Base-by-base conservation (phyloP, 495 filamentous ascomycete species). In the Rhypophila decipiens region DNA sequence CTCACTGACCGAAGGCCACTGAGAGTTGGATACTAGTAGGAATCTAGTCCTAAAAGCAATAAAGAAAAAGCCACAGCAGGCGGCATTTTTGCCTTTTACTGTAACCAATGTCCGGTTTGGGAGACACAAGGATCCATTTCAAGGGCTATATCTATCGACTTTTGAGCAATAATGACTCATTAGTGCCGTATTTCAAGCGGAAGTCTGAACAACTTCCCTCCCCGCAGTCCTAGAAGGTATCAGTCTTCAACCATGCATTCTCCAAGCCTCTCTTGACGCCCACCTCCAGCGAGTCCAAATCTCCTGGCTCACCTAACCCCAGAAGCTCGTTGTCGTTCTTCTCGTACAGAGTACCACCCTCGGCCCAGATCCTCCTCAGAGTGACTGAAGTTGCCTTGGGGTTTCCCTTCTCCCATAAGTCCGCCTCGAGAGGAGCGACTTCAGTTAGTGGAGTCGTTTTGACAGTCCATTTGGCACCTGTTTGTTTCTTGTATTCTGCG, bases 321-420 rank as follows among this genome's bases (percentile, higher is more conserved):
- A 88, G 69, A 20, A 71, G 44, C 9, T 67, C 73, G 56, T 88
- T 87, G 52, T 85, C 84, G 17, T 80, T 74, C 64, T 79, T 70
- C 8, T 73, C 72, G 59, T 88, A 87, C 45, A 87, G 56, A 1
- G 85, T 87, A 1, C 84, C 79, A 0, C 85, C 85, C 56, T 85
- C 78, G 0, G 77, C 75, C 84, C 84, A 87, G 37, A 87, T 87
- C 20, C 84, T 69, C 41, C 78, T 64, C 53, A 87, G 65, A 0
- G 85, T 85, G 31, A 72, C 62, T 1, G 58, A 44, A 0, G 77
- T 80, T n/a, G 83, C 81, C 18, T 53, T 23, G 2, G 81, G 78
- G 34, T 69, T 63, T 0, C 69, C 68, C 20, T 68, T 61, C 20
- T 71, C 74, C 79, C 79, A 85, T 1, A 72, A 66, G 56, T 73